Evolutionary conservation across 768 basidiomycete genomes (phyloP), one percentile per base, ranked within the genome.

Genomic region (Xerocomus brunneocitrinus): DNA sequence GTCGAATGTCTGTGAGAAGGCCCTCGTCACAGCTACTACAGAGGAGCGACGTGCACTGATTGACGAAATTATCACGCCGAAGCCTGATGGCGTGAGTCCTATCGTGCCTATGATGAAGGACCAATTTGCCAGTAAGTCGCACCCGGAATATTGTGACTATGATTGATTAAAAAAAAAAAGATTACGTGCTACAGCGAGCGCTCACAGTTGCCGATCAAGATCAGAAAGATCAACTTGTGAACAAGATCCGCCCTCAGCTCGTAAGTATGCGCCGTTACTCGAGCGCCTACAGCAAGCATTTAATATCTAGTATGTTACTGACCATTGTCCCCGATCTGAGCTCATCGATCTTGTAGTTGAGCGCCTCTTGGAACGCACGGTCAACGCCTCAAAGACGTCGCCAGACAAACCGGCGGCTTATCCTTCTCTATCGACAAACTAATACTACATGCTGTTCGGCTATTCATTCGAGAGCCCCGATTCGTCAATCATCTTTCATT

Each of bases 1-100:
- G 5, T 97, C 94, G 5, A 98, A 99, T 63, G 95, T 98, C 19
- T 89, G 88, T 68, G 95, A 95, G 72, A 94, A 92, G 70, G 92
- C 91, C 5, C 77, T 95, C 34, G 68, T 84, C 28, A 82, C 77
- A 32, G 82, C 88, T 1, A 79, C 82, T 50, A 32, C 76, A 0
- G 84, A 85, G 9, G 84, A 79, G 56, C 85, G 91, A 42, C 79
- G 79, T 8, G 67, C 70, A 34, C 73, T 98, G 40, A 82, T 98
- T 54, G 84, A 91, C 27, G 95, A 97, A 69, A 82, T 98, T 52
- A 80, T 95, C 73, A 68, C 73, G 3, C 72, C 79, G 12, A 79
- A 79, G 56, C 73, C 76, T 28, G 85, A 91, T 58, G 87, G 87
- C 4, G 73, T 82, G 47, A 86, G 79, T 79, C 79, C 40, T 16